Conservation (phyloP, 2,329 filamentous ascomycete genomes). For the Colletotrichum godetiae region DNA sequence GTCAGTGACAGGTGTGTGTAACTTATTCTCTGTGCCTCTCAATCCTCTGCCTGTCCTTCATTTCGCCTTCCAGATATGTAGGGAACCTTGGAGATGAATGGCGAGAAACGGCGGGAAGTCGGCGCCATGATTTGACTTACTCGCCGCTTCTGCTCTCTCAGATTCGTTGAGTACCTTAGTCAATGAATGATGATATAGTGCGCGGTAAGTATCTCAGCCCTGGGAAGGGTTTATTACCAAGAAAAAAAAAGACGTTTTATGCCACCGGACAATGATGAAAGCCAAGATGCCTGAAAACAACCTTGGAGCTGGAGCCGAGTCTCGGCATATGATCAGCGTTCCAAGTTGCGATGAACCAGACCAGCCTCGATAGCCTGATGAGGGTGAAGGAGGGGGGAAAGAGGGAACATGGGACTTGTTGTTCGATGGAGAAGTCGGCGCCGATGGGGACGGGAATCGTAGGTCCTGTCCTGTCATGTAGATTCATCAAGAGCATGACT, state of each 20-base stretch:
- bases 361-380: neutral
- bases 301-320: neutral
- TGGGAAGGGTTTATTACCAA: too few relatives aligned
- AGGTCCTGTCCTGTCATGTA: too few relatives aligned
- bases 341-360: neutral
- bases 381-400: too few relatives aligned
- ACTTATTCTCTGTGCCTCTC: neutral
- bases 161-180: neutral
- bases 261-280: neutral
- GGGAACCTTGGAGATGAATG: neutral
- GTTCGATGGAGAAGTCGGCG: too few relatives aligned
- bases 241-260: too few relatives aligned
- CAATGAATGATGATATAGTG: neutral
- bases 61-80: too few relatives aligned
- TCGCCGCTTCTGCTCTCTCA: neutral
- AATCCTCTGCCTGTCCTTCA: too few relatives aligned
- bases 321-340: neutral
- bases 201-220: too few relatives aligned
- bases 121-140: neutral
- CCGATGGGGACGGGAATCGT: too few relatives aligned
- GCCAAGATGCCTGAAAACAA: neutral
- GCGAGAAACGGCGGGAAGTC: neutral
- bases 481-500: too few relatives aligned
- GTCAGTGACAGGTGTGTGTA: slow-evolving; percentile 8
- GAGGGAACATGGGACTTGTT: too few relatives aligned